Percentiles rank a stretch among this genome's conserved stretches.
Conservation (phyloP, 169 alveolate genomes). For the Plasmodium falciparum region DNA sequence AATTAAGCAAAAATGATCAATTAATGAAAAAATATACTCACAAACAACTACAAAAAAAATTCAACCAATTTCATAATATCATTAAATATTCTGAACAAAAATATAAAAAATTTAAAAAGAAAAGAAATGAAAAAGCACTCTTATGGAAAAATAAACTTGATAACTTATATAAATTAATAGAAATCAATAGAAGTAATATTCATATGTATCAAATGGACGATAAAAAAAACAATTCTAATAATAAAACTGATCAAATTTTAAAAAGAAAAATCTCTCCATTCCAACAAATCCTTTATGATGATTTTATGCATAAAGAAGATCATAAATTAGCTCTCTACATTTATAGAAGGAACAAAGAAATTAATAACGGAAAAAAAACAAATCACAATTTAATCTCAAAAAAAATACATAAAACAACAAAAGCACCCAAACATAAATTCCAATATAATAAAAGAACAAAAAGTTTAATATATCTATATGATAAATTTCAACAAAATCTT, state of each 20-base stretch:
- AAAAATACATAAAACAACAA: slow-evolving; percentile 11
- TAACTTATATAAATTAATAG: slow-evolving; percentile 54
- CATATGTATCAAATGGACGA: slow-evolving; percentile 11
- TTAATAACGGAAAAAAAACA: slow-evolving; percentile 27
- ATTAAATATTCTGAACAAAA: slow-evolving; percentile 11
- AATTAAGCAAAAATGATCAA: neutral
- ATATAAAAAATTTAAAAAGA: neutral
- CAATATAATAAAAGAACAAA: slow-evolving; percentile 8
- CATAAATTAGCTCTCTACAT: slow-evolving; percentile 58
- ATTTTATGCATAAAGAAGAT: slow-evolving; percentile 7
- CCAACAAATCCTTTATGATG: neutral
- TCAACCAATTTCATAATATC: neutral
- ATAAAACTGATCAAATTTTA: neutral
- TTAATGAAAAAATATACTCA: neutral
- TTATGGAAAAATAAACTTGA: slow-evolving; percentile 48
- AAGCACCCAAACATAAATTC: neutral
- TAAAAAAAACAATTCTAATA: neutral
- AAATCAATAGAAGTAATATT: slow-evolving; percentile 32
- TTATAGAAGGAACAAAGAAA: slow-evolving; percentile 33
- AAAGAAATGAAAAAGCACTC: neutral
- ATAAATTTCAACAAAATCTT: slow-evolving; percentile 37
- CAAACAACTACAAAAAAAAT: neutral
- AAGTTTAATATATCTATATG: slow-evolving; percentile 16
- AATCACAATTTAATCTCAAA: slow-evolving; percentile 24
- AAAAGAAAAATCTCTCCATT: neutral